phyloP scores from a whole-genome alignment of 768 basidiomycete species.

The Termitomyces sp. region DNA sequence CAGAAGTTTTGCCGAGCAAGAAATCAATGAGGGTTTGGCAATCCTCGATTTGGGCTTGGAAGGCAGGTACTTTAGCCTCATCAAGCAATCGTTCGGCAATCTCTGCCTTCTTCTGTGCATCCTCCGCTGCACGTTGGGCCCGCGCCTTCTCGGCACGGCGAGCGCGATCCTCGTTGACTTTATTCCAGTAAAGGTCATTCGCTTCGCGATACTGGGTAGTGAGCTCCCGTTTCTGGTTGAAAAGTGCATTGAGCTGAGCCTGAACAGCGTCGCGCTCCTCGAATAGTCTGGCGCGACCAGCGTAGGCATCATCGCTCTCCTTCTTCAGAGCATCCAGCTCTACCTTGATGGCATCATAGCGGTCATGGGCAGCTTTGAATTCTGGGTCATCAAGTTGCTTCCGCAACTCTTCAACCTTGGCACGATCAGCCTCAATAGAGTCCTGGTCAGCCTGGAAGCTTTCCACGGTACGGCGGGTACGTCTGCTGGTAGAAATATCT shows the following conservation, averaged over 20 bases:
- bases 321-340: conserved; percentile 86
- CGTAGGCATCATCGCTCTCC: conserved; percentile 80
- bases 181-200: conserved; percentile 76
- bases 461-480: conserved; percentile 72
- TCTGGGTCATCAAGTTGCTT: conserved; percentile 90
- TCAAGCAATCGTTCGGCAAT: conserved; percentile 77
- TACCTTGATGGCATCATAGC: conserved; percentile 74
- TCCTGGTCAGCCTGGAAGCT: conserved; percentile 75
- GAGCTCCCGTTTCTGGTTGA: conserved; percentile 71
- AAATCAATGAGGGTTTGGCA: conserved; percentile 89
- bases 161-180: conserved; percentile 85
- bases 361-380: conserved; percentile 70
- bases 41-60: conserved; percentile 90
- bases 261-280: conserved; percentile 80
- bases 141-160: conserved; percentile 74
- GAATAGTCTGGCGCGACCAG: conserved; percentile 74
- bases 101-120: conserved; percentile 75
- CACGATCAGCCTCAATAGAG: conserved; percentile 74
- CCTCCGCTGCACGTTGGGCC: conserved; percentile 70
- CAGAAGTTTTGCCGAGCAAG: conserved; percentile 63
- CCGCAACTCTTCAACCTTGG: conserved; percentile 68
- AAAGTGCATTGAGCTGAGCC: conserved; percentile 63
- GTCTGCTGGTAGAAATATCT: conserved; percentile 74
- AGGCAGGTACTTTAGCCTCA: conserved; percentile 87
- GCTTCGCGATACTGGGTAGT: conserved; percentile 68